Conservation (phyloP, 768 basidiomycete species). For the Obba rivulosa region DNA sequence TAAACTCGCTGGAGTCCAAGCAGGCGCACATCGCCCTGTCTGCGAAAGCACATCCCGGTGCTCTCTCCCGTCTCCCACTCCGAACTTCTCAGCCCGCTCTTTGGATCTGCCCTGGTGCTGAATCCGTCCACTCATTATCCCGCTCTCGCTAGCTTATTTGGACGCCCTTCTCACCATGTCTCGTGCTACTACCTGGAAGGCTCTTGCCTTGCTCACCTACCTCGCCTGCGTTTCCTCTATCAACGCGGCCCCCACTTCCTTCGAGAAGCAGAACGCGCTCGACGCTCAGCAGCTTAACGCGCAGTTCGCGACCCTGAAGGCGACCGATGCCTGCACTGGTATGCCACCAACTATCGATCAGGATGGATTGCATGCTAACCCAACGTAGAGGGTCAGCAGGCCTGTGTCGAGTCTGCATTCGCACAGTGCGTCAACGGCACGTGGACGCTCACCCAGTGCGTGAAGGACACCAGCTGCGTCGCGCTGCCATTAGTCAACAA, state of each 20-base stretch:
- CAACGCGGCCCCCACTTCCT: conserved; percentile 8
- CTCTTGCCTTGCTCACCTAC: too few species aligned
- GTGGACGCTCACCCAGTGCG: conserved; percentile 29
- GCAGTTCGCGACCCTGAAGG: conserved; percentile 26
- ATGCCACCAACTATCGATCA: neutral
- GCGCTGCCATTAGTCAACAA: conserved; percentile 39
- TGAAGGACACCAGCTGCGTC: conserved; percentile 25
- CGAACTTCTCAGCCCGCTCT: too few species aligned
- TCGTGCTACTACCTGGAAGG: too few species aligned
- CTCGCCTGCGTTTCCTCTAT: too few species aligned
- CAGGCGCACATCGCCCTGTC: too few species aligned
- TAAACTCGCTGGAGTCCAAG: too few species aligned
- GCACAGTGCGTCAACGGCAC: conserved; percentile 35
- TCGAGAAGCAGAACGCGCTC: conserved; percentile 27
- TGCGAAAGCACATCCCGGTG: too few species aligned
- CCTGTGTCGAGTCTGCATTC: conserved; percentile 32
- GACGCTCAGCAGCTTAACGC: conserved; percentile 34
- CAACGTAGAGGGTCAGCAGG: conserved; percentile 25
- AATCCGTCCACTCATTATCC: too few species aligned
- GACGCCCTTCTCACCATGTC: too few species aligned
- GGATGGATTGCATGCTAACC: neutral
- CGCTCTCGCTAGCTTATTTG: too few species aligned
- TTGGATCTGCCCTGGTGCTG: too few species aligned
- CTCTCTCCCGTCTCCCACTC: too few species aligned
- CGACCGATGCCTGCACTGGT: conserved; percentile 27